Conservation (phyloP, 78 protist genomes). For the Isochrysis galbana region DNA sequence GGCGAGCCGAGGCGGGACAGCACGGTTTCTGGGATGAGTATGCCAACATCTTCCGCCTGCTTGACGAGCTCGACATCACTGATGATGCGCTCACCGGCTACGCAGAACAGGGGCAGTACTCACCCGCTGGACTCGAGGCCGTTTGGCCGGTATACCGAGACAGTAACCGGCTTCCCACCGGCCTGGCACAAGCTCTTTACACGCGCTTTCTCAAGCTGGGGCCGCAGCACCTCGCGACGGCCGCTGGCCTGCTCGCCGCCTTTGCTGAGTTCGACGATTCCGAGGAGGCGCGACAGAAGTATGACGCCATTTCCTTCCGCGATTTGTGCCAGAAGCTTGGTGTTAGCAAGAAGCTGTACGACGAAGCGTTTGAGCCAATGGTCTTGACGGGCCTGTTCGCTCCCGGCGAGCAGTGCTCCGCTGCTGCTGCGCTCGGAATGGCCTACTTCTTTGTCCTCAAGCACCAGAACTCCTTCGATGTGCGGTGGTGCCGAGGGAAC, state of each 20-base stretch:
- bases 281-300: not conserved
- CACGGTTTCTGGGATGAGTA: conserved; percentile 29
- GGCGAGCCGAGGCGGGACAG: conserved; percentile 23
- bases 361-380: conserved; percentile 36
- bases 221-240: conserved; percentile 6
- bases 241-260: not conserved
- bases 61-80: conserved; percentile 4
- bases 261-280: conserved; percentile 1
- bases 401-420: not conserved
- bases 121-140: conserved; percentile 28
- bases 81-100: not conserved
- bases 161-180: not conserved
- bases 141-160: conserved; percentile 32
- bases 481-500: conserved; percentile 32
- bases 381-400: conserved; percentile 33
- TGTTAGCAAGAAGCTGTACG: not conserved
- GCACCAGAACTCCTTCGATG: conserved; percentile 29
- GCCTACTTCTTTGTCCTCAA: conserved; percentile 33
- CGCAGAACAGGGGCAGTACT: conserved; percentile 40
- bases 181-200: not conserved
- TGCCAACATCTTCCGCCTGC: conserved; percentile 12
- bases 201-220: conserved; percentile 4
- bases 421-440: conserved; percentile 38
- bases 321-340: not conserved
- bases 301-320: not conserved